A percentile compares a stretch with the other conserved stretches of the same genome.
phyloP scores from a whole-genome alignment of 2,329 filamentous ascomycete genomes.

The Madurella mycetomatis region DNA sequence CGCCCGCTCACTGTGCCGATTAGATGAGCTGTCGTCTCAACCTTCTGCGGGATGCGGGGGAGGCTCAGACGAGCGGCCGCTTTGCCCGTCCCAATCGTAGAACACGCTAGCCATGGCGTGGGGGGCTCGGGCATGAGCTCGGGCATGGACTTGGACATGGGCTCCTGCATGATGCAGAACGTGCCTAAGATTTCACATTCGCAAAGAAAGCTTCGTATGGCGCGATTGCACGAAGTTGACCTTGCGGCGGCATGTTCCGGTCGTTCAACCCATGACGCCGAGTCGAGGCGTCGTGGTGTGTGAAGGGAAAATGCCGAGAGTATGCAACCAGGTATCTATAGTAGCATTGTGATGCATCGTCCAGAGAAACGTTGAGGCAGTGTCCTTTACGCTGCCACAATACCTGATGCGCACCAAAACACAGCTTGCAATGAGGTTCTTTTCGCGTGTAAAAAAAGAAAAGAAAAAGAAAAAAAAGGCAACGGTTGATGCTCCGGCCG shows the following conservation, averaged over 20 bases:
- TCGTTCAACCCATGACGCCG: background rate
- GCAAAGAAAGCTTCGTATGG: background rate
- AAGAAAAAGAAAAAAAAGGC: no score
- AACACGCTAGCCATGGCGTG: conserved; percentile 6
- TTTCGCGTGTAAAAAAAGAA: no score
- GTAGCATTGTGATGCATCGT: no score
- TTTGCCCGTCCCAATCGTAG: background rate
- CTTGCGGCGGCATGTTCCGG: background rate
- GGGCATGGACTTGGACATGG: background rate
- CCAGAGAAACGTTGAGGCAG: no score
- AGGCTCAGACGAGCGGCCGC: background rate
- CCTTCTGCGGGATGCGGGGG: no score
- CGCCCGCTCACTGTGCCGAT: no score
- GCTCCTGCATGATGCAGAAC: conserved; percentile 1
- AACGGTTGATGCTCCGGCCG: no score
- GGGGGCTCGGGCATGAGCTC: background rate
- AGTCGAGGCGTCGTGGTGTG: background rate
- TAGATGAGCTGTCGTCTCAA: background rate
- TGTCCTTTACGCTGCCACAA: no score
- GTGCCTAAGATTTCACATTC: background rate
- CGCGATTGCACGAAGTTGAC: background rate
- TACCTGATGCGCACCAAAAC: no score
- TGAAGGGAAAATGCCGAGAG: background rate
- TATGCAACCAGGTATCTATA: no score
- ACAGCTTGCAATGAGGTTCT: no score